phyloP scores from a whole-genome alignment of 768 basidiomycete genomes.

The Pleurotus ostreatus region DNA sequence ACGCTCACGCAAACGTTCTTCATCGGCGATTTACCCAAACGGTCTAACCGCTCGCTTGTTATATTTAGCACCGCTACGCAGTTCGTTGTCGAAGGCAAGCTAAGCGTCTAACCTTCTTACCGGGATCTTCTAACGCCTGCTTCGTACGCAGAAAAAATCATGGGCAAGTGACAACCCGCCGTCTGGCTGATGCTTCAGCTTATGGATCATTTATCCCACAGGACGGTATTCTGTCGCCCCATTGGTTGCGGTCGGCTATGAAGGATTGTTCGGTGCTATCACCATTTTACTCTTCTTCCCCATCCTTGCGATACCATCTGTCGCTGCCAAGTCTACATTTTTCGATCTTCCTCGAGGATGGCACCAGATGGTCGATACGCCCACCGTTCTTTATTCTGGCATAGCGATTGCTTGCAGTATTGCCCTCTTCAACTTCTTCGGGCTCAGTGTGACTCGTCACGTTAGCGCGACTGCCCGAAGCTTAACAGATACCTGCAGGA shows the following conservation, averaged over 20 bases:
- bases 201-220: conserved; percentile 13
- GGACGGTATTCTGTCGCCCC: conserved; percentile 80
- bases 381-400: conserved; percentile 62
- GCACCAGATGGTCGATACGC: conserved; percentile 81
- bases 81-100: conserved; percentile 80
- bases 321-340: conserved; percentile 60
- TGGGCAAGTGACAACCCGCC: conserved; percentile 39
- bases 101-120: neutral
- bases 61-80: conserved; percentile 74
- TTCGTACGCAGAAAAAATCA: conserved; percentile 72
- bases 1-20: conserved; percentile 16
- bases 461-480: conserved; percentile 92
- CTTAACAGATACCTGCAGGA: conserved; percentile 92
- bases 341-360: conserved; percentile 91
- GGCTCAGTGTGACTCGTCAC: conserved; percentile 86
- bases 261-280: conserved; percentile 87
- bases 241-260: conserved; percentile 89
- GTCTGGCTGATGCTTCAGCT: neutral
- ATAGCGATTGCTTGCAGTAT: conserved; percentile 76
- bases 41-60: neutral
- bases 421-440: conserved; percentile 84
- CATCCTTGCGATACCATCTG: conserved; percentile 65
- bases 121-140: conserved; percentile 9
- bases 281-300: conserved; percentile 80
- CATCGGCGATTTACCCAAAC: neutral